Evolutionary conservation across 2,329 filamentous ascomycete species (phyloP).

Genomic region (Sporothrix schenckii): DNA sequence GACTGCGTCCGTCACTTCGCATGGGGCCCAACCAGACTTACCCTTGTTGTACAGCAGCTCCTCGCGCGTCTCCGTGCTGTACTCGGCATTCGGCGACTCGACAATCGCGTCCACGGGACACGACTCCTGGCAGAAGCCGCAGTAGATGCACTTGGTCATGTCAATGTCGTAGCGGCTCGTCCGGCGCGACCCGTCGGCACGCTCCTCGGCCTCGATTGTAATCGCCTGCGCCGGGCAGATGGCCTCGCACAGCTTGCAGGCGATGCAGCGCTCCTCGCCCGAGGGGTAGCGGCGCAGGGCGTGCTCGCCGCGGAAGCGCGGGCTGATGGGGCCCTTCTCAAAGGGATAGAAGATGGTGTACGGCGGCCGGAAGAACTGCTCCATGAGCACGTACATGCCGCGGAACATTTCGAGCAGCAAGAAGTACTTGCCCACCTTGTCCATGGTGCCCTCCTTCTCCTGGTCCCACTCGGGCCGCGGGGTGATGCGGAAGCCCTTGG

Average conservation of each 20-base stretch:
- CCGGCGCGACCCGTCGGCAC: constrained; percentile 89
- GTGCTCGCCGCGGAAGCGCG: constrained; percentile 97
- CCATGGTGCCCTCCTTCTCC: constrained; percentile 72
- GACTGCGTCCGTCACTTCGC: neutral
- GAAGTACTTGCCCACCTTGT: constrained; percentile 91
- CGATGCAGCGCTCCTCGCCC: constrained; percentile 98
- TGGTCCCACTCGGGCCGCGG: constrained; percentile 78
- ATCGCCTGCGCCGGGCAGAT: constrained; percentile 98
- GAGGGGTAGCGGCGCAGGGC: constrained; percentile 94
- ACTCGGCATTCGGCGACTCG: constrained; percentile 65
- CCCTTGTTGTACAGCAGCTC: constrained; percentile 96
- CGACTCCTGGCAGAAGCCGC: constrained; percentile 97
- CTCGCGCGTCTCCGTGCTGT: constrained; percentile 72
- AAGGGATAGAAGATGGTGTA: constrained; percentile 99
- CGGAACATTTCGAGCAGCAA: constrained; percentile 92
- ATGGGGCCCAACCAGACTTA: constrained; percentile 41
- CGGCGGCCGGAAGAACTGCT: constrained; percentile 98
- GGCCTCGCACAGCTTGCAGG: constrained; percentile 99
- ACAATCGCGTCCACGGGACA: constrained; percentile 94
- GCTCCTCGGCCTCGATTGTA: constrained; percentile 98
- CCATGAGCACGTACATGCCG: constrained; percentile 96
- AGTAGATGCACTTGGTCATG: constrained; percentile 99
- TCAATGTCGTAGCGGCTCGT: constrained; percentile 99
- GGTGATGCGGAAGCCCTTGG: constrained; percentile 77
- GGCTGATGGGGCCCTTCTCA: constrained; percentile 97